Conservation (phyloP, 306 rosid species). For the Acmispon strigosus region DNA sequence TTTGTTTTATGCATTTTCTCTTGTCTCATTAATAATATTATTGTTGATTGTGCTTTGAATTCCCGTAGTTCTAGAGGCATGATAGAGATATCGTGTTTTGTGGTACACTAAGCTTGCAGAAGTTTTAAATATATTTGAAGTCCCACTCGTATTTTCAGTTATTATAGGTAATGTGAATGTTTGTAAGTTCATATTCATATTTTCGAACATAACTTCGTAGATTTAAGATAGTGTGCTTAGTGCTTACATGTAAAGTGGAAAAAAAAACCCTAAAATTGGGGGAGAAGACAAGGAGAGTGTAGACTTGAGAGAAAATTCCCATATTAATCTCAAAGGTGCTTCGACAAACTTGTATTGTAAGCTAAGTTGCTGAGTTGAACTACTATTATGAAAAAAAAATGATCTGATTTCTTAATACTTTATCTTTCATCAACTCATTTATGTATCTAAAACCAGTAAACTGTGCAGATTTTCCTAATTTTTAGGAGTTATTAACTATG, state of each 20-base stretch:
- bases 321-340: background rate
- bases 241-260: background rate
- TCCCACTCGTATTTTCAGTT: background rate
- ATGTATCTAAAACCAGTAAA: too few species aligned
- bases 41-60: conserved; percentile 6
- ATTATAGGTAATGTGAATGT: background rate
- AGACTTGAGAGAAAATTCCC: background rate
- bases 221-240: background rate
- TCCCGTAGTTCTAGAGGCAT: background rate
- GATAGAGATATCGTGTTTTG: background rate
- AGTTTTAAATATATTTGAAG: background rate
- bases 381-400: too few species aligned
- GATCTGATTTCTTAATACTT: too few species aligned
- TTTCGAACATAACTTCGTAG: background rate
- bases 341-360: too few species aligned
- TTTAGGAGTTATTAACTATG: too few species aligned
- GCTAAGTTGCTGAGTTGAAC: too few species aligned
- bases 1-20: background rate
- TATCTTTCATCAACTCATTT: too few species aligned
- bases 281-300: background rate
- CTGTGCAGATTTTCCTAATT: too few species aligned
- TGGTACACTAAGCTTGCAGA: background rate
- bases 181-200: conserved; percentile 8
- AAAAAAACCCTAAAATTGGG: background rate
- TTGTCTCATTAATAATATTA: background rate